Conservation (phyloP, 2,329 filamentous ascomycete genomes). For the Ceratocystis destructans region DNA sequence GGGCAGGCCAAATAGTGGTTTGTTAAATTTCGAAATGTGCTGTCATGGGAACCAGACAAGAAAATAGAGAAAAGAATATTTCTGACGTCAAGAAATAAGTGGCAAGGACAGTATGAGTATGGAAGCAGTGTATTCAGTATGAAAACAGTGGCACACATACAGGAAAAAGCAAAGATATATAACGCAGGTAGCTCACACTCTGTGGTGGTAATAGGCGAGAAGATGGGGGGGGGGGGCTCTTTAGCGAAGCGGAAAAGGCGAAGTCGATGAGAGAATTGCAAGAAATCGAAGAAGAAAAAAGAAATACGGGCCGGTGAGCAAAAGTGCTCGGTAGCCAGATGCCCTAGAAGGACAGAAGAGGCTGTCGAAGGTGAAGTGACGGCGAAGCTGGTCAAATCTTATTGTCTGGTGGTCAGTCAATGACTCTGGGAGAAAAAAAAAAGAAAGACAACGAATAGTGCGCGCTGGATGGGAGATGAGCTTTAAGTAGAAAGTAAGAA, state of each 20-base stretch:
- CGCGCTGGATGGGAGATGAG: constrained; percentile 8
- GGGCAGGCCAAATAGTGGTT: constrained; percentile 6
- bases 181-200: constrained; percentile 6
- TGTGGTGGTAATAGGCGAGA: constrained; percentile 2
- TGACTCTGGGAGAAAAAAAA: constrained; percentile 11
- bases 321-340: constrained; percentile 19
- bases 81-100: constrained; percentile 13
- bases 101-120: neutral
- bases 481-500: constrained; percentile 10
- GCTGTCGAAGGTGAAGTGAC: constrained; percentile 14
- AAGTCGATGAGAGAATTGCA: constrained; percentile 12
- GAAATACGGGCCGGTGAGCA: constrained; percentile 20
- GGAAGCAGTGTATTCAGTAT: neutral
- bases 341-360: constrained; percentile 19
- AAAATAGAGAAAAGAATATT: neutral
- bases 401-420: constrained; percentile 14
- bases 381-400: constrained; percentile 14
- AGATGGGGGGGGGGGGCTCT: neutral
- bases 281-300: constrained; percentile 16
- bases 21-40: neutral
- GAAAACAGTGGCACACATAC: constrained; percentile 9
- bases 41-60: neutral
- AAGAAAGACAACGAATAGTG: constrained; percentile 3
- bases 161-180: constrained; percentile 13
- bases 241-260: constrained; percentile 7